phyloP scores from a whole-genome alignment of 2,329 filamentous ascomycete species.

The Fusarium pseudonygamai region DNA sequence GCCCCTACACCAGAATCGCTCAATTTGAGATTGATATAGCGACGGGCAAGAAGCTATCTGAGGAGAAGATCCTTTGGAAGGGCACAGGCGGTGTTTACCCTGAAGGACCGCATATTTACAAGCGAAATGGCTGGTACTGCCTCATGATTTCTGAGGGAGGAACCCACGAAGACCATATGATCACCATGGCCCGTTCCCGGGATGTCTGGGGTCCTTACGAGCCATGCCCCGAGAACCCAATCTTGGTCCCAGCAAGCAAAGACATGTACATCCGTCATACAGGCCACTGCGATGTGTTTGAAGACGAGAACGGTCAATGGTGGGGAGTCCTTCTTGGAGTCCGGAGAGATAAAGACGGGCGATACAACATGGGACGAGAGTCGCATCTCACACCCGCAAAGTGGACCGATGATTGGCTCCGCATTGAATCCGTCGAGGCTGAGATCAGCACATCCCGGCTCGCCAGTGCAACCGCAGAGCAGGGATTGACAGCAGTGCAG shows the following conservation, averaged over 20 bases:
- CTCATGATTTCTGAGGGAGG: constrained; percentile 9
- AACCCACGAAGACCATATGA: constrained; percentile 15
- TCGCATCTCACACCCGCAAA: constrained; percentile 4
- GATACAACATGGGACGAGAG: constrained; percentile 14
- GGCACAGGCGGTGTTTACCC: not conserved
- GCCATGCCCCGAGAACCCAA: not conserved
- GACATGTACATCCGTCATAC: constrained; percentile 2
- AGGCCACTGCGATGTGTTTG: constrained; percentile 7
- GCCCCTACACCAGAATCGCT: not conserved
- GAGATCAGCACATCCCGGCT: not conserved
- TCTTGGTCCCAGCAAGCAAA: not conserved
- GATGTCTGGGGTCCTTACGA: constrained; percentile 13
- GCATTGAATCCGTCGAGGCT: not conserved
- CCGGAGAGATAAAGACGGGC: not conserved
- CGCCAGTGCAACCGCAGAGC: not conserved
- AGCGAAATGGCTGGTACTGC: constrained; percentile 16
- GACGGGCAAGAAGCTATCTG: not conserved
- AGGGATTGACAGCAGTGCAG: not conserved
- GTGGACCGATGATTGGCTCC: constrained; percentile 9
- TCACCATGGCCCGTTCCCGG: constrained; percentile 7
- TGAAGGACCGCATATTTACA: constrained; percentile 9
- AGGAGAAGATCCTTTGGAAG: constrained; percentile 9
- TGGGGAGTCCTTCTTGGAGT: constrained; percentile 16
- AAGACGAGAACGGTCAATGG: constrained; percentile 5
- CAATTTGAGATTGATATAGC: constrained; percentile 7